Base-by-base conservation (phyloP, 2,329 filamentous ascomycete species). In the Talaromyces amestolkiae region DNA sequence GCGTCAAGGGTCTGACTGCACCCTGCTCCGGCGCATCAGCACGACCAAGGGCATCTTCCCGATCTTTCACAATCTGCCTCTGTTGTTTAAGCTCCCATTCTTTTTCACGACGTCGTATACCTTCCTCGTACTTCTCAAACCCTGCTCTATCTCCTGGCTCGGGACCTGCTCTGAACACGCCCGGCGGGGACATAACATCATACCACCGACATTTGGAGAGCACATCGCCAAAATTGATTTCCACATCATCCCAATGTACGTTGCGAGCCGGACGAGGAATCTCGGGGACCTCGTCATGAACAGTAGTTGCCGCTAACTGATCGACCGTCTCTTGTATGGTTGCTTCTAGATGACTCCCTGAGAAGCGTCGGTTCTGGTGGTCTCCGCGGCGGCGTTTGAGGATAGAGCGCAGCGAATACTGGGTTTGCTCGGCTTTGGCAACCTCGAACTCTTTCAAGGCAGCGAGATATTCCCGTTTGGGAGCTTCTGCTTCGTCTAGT, bases 1-100 rank as follows among this genome's bases (percentile, higher is more conserved):
- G 58, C 8, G 77, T 66, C 24, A 82, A 72, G 13, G 73, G 72
- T 6, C 74, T 74, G 45, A 79, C 75, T 67, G 76, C 70, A 67
- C 74, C 69, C n/a, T 71, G 65, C 72, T 61, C 53, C 68, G 73
- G 7, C 61, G 62, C 11, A 74, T 68, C 33, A 71, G 70, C n/a
- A 60, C 51, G 19, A 70, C 43, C 45, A 8, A 66, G 33, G 10
- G 64, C 27, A 35, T 43, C 3, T 11, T 10, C 33, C 33, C 60
- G 43, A 22, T 63, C 11, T 27, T 69, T 15, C 45, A 62, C 47
- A 54, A 68, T 47, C 49, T 66, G 51, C 15, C 65, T 17, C 22
- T 59, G 53, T 63, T 68, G 11, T 13, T 61, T 13, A 6, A 22
- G 70, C 61, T 76, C 71, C 10, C 56, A 45, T 31, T 70, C 70